Conservation (phyloP, 345 rosid genomes). For the Hevea brasiliensis region DNA sequence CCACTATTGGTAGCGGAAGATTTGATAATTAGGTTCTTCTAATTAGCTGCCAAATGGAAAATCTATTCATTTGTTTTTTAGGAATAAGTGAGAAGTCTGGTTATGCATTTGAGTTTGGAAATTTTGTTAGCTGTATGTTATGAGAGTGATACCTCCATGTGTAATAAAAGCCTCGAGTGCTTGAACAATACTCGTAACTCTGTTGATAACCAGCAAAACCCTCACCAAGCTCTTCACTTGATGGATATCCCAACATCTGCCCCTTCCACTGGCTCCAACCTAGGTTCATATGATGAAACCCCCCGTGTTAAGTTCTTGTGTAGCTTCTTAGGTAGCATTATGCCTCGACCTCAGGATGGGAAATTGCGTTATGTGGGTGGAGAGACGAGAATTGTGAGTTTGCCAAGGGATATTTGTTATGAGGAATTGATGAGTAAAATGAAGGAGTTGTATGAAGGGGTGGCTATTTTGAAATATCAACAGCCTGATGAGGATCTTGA, state of each 20-base stretch:
- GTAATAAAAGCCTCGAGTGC: constrained; percentile 44
- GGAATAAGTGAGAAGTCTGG: constrained; percentile 24
- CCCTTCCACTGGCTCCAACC: constrained; percentile 29
- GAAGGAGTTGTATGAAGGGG: constrained; percentile 87
- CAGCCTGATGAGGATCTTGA: constrained; percentile 99
- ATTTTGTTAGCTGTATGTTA: constrained; percentile 17
- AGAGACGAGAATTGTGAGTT: constrained; percentile 82
- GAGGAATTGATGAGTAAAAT: constrained; percentile 81
- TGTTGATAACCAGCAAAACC: constrained; percentile 27
- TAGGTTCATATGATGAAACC: constrained; percentile 61
- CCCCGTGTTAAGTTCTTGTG: constrained; percentile 82
- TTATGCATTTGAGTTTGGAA: constrained; percentile 29
- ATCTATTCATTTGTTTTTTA: constrained; percentile 24
- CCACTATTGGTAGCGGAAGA: constrained; percentile 6
- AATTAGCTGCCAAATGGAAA: constrained; percentile 28
- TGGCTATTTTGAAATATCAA: constrained; percentile 76
- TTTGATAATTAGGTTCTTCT: constrained; percentile 19
- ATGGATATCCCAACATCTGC: constrained; percentile 60
- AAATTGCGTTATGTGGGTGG: constrained; percentile 92
- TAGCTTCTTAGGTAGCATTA: constrained; percentile 86
- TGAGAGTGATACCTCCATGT: constrained; percentile 46
- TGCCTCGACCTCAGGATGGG: constrained; percentile 98
- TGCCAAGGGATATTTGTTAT: constrained; percentile 63
- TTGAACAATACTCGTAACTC: constrained; percentile 23
- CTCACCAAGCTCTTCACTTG: constrained; percentile 24